Conservation (phyloP, 2,329 filamentous ascomycete species). For the Nemania sp. region DNA sequence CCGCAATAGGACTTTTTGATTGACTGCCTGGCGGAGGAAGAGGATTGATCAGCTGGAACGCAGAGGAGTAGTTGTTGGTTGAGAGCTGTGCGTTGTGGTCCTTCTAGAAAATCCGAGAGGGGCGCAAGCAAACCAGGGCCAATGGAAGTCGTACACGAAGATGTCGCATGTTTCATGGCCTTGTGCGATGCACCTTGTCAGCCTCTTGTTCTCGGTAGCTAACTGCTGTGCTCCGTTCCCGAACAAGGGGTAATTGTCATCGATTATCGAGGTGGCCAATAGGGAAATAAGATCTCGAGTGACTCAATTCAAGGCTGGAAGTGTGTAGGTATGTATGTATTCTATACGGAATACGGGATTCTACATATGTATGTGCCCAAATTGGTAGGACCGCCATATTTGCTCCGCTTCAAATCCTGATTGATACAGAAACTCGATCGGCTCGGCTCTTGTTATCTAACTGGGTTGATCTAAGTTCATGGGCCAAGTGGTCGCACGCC, state of each 20-base stretch:
- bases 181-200: constrained; percentile 32
- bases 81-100: constrained; percentile 18
- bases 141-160: constrained; percentile 46
- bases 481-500: constrained; percentile 35
- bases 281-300: constrained; percentile 27
- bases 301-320: constrained; percentile 19
- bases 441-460: constrained; percentile 17
- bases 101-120: constrained; percentile 34
- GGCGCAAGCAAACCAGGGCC: constrained; percentile 31
- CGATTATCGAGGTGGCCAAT: constrained; percentile 31
- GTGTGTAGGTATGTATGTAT: constrained; percentile 6
- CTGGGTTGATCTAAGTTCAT: constrained; percentile 9
- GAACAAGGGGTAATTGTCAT: constrained; percentile 31
- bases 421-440: constrained; percentile 17
- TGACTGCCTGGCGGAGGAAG: constrained; percentile 20
- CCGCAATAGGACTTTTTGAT: constrained; percentile 14
- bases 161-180: constrained; percentile 44
- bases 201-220: constrained; percentile 31
- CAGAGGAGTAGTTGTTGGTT: constrained; percentile 3
- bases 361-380: constrained; percentile 12
- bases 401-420: constrained; percentile 33
- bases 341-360: background rate
- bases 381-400: constrained; percentile 23
- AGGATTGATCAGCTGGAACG: constrained; percentile 22
- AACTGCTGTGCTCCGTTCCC: constrained; percentile 38